Conservation (phyloP, 306 rosid species). For the Fragaria iinumae region DNA sequence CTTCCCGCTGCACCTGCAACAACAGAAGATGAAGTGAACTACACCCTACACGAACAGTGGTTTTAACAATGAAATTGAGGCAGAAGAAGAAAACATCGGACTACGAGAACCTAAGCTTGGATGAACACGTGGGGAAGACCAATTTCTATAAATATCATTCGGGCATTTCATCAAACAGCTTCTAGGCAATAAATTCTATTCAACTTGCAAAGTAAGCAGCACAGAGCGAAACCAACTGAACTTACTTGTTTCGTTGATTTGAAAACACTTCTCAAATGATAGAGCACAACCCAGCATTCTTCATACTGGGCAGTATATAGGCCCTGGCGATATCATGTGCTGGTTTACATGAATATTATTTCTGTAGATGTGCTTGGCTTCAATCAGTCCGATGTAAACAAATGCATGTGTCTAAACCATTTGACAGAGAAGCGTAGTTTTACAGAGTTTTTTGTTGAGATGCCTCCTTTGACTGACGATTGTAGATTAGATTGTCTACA, state of each 20-base stretch:
- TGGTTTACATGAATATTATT: too few relatives aligned
- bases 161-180: not conserved
- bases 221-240: not conserved
- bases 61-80: not conserved
- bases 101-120: not conserved
- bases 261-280: not conserved
- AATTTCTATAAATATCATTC: not conserved
- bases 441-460: too few relatives aligned
- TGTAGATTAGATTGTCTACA: too few relatives aligned
- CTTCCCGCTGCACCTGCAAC: constrained; percentile 14
- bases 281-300: not conserved
- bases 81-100: not conserved
- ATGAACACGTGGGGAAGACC: not conserved
- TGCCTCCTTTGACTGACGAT: too few relatives aligned
- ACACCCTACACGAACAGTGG: too few relatives aligned
- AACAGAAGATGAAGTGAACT: not conserved
- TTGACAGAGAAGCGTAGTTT: too few relatives aligned
- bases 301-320: too few relatives aligned
- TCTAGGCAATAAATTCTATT: not conserved
- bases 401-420: too few relatives aligned
- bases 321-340: too few relatives aligned
- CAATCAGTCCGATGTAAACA: too few relatives aligned
- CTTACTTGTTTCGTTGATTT: not conserved
- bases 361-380: too few relatives aligned
- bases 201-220: not conserved